Evolutionary conservation across 768 basidiomycete genomes (phyloP).

Genomic region (Suillus decipiens): DNA sequence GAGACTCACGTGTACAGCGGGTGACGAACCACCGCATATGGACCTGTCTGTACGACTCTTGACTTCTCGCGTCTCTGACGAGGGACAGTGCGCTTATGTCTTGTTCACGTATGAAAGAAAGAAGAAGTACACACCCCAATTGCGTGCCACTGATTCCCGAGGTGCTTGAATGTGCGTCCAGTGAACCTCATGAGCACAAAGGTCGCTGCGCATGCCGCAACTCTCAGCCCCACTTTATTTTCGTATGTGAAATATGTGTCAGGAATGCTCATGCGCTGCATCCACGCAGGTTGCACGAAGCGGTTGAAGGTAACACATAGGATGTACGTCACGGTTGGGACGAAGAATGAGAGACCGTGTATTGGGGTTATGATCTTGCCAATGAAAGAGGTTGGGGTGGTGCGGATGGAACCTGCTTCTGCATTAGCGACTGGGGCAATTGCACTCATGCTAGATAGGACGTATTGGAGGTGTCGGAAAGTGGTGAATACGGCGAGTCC

Average conservation of each 20-base stretch:
- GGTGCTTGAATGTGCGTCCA: slow-evolving; percentile 17
- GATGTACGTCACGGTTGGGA: no score
- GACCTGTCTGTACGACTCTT: slow-evolving; percentile 31
- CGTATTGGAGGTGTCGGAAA: no score
- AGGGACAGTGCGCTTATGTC: slow-evolving; percentile 6
- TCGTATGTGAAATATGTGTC: slow-evolving; percentile 22
- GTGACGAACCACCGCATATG: slow-evolving; percentile 39
- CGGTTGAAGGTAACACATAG: no score
- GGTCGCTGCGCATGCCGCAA: slow-evolving; percentile 29
- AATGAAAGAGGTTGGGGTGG: no score
- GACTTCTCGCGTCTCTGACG: slow-evolving; percentile 32
- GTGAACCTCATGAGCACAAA: slow-evolving; percentile 21
- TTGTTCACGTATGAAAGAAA: background rate
- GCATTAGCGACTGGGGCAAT: no score
- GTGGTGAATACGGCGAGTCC: no score
- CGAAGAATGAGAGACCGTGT: no score
- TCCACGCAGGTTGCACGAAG: slow-evolving; percentile 22
- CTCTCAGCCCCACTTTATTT: slow-evolving; percentile 26
- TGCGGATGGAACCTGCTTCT: no score
- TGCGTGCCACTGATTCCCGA: slow-evolving; percentile 33
- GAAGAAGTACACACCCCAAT: slow-evolving; percentile 28
- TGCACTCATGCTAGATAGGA: no score
- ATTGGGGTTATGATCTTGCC: no score
- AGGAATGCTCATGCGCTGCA: slow-evolving; percentile 30
- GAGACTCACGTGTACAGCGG: slow-evolving; percentile 35